Evolutionary conservation across 208 protist species (phyloP).

Genomic region (Acanthamoeba healyi): DNA sequence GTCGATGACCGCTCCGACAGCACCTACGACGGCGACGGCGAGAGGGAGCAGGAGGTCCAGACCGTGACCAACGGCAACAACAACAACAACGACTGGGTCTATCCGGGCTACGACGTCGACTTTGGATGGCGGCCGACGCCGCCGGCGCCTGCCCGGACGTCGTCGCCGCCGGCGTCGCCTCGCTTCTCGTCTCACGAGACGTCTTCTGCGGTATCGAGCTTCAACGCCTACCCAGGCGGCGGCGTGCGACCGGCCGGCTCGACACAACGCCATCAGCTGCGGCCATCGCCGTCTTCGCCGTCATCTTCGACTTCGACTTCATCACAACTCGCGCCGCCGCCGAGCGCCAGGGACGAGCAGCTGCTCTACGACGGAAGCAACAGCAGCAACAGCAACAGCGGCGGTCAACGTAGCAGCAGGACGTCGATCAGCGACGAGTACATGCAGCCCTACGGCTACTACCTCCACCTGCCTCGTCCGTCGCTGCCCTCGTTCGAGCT

Average conservation of each 20-base stretch:
- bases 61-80: too few species aligned
- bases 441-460: too few species aligned
- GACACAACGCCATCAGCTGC: background rate
- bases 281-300: too few species aligned
- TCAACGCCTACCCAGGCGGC: background rate
- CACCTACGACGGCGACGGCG: background rate
- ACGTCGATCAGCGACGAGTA: too few species aligned
- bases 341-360: background rate
- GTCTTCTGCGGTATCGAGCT: background rate
- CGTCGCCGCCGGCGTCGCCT: too few species aligned
- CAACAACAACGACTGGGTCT: too few species aligned
- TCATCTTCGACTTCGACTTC: background rate
- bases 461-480: background rate
- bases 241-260: background rate
- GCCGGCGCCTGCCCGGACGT: background rate
- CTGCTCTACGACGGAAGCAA: too few species aligned
- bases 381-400: too few species aligned
- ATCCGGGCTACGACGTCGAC: background rate
- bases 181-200: background rate
- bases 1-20: too few species aligned
- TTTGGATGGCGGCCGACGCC: background rate
- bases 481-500: slow-evolving; percentile 7
- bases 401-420: too few species aligned
- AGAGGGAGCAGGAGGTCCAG: too few species aligned
- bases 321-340: background rate